These are phyloP conservation scores for Oxytropis ochrocephala DNA, from an alignment of 306 rosid genomes.

Conservation along the genomic window DNA sequence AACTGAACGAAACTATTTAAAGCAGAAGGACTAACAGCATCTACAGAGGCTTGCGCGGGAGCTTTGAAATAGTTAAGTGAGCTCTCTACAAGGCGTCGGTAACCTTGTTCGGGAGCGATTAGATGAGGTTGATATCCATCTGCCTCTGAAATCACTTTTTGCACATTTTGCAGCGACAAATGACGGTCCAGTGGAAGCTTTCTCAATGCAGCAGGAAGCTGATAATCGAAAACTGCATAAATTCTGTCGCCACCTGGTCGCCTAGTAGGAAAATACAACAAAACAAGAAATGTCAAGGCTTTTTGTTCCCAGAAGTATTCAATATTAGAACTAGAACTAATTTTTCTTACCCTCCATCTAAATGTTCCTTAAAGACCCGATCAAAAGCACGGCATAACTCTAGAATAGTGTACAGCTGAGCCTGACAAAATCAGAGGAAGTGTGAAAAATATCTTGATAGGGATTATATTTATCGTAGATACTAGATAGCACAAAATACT, in stretches of 20 bases:
- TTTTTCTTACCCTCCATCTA: conserved; percentile 82
- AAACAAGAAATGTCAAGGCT: conserved; percentile 1
- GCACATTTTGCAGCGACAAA: conserved; percentile 77
- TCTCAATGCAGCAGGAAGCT: conserved; percentile 91
- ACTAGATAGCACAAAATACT: background rate
- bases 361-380: conserved; percentile 82
- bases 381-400: conserved; percentile 90
- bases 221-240: conserved; percentile 79
- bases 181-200: conserved; percentile 98
- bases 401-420: conserved; percentile 75
- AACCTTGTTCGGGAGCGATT: conserved; percentile 94
- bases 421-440: conserved; percentile 41
- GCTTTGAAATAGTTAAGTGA: conserved; percentile 80
- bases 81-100: conserved; percentile 85
- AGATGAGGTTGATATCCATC: conserved; percentile 97
- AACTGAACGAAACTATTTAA: background rate
- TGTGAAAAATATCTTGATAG: background rate
- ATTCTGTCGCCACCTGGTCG: conserved; percentile 94
- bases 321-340: too few relatives aligned
- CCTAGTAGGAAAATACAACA: conserved; percentile 37
- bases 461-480: background rate
- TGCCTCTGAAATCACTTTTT: conserved; percentile 87
- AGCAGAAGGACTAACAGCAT: conserved; percentile 61
- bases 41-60: conserved; percentile 97
- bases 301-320: background rate